Conservation (phyloP, 257 asterid species). For the Solanum sejunctum region DNA sequence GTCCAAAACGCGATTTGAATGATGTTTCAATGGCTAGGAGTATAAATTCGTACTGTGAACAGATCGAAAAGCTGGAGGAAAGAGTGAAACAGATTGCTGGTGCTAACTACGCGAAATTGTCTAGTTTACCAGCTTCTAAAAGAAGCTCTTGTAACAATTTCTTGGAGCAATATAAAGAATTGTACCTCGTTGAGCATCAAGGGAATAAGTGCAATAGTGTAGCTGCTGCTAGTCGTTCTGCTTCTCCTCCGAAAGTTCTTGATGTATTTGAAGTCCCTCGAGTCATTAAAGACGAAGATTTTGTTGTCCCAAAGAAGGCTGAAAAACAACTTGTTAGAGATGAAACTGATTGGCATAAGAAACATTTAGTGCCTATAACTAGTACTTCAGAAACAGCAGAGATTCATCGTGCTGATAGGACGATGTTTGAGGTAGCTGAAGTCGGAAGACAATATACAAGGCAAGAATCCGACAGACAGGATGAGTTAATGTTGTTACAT, state of each 20-base stretch:
- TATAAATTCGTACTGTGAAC: constrained; percentile 38
- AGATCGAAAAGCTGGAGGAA: constrained; percentile 46
- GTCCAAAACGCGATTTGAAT: constrained; percentile 18
- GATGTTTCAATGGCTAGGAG: not conserved
- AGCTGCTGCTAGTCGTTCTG: constrained; percentile 4
- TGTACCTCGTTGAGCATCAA: constrained; percentile 10
- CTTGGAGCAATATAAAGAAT: not conserved
- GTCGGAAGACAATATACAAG: constrained; percentile 7
- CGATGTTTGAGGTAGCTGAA: constrained; percentile 25
- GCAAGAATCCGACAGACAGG: constrained; percentile 12
- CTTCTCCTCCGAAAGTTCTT: constrained; percentile 33
- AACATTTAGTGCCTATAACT: constrained; percentile 24
- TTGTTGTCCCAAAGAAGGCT: constrained; percentile 4
- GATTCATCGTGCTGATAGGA: constrained; percentile 11
- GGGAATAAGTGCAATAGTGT: not conserved
- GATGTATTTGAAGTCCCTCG: constrained; percentile 94
- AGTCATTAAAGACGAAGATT: constrained; percentile 18
- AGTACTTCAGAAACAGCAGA: constrained; percentile 8
- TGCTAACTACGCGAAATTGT: constrained; percentile 10
- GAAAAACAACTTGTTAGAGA: constrained; percentile 17
- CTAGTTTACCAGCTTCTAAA: constrained; percentile 19
- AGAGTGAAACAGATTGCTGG: constrained; percentile 60
- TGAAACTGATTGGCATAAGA: constrained; percentile 53
- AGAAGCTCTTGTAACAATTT: not conserved
- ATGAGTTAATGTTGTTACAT: constrained; percentile 40